A percentile compares a stretch with the other conserved stretches of the same genome.
phyloP scores from a whole-genome alignment of 2,329 filamentous ascomycete genomes.

The Diaporthe citri region DNA sequence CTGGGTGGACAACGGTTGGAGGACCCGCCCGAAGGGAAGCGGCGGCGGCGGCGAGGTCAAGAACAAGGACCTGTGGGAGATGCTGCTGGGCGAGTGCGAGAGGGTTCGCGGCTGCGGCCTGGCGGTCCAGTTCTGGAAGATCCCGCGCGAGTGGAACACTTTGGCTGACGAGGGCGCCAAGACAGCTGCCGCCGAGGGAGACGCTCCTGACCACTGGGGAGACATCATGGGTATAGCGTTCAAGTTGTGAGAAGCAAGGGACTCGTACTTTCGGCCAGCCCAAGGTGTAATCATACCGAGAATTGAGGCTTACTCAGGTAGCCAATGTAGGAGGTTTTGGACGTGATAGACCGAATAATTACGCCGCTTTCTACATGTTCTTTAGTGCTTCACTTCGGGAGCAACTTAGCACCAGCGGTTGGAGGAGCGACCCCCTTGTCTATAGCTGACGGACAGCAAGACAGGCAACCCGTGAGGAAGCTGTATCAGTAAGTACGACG shows the following conservation, averaged over 20 bases:
- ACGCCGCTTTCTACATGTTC: background rate
- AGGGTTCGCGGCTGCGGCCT: background rate
- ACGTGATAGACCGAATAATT: background rate
- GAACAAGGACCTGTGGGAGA: conserved; percentile 67
- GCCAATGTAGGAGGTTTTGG: background rate
- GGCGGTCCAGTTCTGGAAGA: background rate
- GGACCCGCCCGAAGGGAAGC: conserved; percentile 42
- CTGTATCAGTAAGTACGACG: too few species aligned
- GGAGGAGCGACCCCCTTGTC: background rate
- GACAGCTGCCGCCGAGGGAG: background rate
- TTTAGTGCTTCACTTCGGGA: background rate
- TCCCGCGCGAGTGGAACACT: conserved; percentile 13
- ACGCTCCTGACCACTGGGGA: background rate
- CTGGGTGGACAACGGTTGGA: conserved; percentile 63
- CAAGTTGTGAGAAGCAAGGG: background rate
- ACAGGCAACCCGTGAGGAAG: background rate
- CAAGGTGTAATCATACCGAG: background rate
- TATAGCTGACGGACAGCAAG: background rate
- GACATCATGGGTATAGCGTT: background rate
- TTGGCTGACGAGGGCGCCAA: background rate
- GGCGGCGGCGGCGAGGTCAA: conserved; percentile 52
- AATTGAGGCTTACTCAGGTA: background rate
- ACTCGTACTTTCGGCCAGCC: background rate
- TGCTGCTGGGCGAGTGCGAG: conserved; percentile 46
- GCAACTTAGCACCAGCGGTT: background rate